Evolutionary conservation across 139 green algal species (phyloP).

Genomic region (Coccomyxa sp.): DNA sequence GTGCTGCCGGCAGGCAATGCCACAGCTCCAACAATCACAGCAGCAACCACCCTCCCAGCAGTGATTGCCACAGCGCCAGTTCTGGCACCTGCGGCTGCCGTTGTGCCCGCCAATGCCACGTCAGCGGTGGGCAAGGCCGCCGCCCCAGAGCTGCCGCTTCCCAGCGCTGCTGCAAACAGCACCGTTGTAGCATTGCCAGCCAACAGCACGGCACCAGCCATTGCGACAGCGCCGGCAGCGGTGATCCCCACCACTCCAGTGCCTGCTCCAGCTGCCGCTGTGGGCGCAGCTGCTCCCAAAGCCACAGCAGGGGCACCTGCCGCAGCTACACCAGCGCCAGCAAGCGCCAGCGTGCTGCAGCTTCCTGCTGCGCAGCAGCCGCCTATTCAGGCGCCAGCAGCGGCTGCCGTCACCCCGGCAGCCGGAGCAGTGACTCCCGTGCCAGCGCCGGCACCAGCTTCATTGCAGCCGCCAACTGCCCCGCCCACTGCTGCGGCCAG

Average conservation of each 20-base stretch:
- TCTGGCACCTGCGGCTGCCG: not conserved
- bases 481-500: not conserved
- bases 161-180: not conserved
- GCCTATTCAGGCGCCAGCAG: not conserved
- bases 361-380: not conserved
- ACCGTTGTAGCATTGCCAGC: not conserved
- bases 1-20: not conserved
- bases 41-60: not conserved
- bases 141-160: not conserved
- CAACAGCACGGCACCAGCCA: not conserved
- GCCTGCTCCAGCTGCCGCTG: not conserved
- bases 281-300: not conserved
- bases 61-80: not conserved
- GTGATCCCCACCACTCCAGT: not conserved
- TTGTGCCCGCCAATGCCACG: too few relatives aligned
- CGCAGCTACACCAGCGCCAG: not conserved
- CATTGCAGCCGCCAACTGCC: not conserved
- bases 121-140: not conserved
- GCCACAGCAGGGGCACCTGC: not conserved
- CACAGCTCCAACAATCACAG: not conserved
- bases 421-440: not conserved
- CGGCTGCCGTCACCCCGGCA: not conserved
- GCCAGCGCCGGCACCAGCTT: not conserved
- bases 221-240: not conserved
- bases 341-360: not conserved